Evolutionary conservation across 2,329 filamentous ascomycete genomes (phyloP).

Genomic region (Aspergillaceae sp.): DNA sequence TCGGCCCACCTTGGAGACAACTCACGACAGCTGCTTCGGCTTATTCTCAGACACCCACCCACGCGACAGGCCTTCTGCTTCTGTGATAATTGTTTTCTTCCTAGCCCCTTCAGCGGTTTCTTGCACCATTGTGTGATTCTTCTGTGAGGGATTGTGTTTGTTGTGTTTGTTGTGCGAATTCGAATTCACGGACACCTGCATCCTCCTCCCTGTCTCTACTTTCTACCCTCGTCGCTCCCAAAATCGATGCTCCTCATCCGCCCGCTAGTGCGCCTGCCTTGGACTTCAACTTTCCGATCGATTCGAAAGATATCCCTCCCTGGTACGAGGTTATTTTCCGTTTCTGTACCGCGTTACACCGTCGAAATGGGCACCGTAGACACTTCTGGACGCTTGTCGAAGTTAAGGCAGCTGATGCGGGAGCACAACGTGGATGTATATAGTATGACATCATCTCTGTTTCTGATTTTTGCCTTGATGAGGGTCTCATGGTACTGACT

Average conservation of each 20-base stretch:
- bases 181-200: slow-evolving; percentile 9
- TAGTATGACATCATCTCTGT: slow-evolving; percentile 48
- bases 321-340: slow-evolving; percentile 31
- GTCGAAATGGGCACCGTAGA: slow-evolving; percentile 68
- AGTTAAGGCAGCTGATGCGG: slow-evolving; percentile 78
- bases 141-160: slow-evolving; percentile 4
- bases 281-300: slow-evolving; percentile 22
- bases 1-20: no score
- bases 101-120: background rate
- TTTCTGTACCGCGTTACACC: slow-evolving; percentile 25
- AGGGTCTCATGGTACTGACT: slow-evolving; percentile 23
- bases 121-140: background rate
- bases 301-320: slow-evolving; percentile 15
- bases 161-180: slow-evolving; percentile 1
- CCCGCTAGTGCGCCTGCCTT: slow-evolving; percentile 20
- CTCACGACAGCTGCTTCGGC: no score
- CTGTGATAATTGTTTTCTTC: background rate
- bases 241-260: slow-evolving; percentile 28
- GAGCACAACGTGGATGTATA: slow-evolving; percentile 83
- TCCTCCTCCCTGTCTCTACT: slow-evolving; percentile 1
- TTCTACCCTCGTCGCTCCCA: slow-evolving; percentile 1
- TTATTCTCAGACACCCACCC: background rate
- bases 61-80: slow-evolving; percentile 2
- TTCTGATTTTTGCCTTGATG: slow-evolving; percentile 1
- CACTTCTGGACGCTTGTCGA: slow-evolving; percentile 65